Conservation (phyloP, 2,329 filamentous ascomycete genomes). For the Alternaria alternata region DNA sequence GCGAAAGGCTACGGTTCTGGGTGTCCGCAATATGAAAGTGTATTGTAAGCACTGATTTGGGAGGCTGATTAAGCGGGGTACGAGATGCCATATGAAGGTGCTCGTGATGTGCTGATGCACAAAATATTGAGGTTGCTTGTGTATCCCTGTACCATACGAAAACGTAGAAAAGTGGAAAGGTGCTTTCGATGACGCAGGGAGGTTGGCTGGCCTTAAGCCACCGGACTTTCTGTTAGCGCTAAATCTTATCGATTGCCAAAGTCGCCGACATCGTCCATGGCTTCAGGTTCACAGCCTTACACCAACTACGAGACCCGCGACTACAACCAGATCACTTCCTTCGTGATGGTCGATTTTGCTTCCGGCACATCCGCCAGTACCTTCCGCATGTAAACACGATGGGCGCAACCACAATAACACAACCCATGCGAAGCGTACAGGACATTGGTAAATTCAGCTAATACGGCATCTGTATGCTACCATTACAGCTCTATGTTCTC, state of each 20-base stretch:
- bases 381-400: not conserved
- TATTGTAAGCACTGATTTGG: constrained; percentile 9
- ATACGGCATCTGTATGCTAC: not conserved
- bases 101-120: constrained; percentile 3
- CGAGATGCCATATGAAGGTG: constrained; percentile 5
- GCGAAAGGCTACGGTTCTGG: constrained; percentile 1
- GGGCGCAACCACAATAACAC: not conserved
- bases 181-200: constrained; percentile 6
- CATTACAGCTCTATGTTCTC: not conserved
- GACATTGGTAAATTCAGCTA: not conserved
- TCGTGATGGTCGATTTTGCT: not conserved
- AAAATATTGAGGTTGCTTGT: not conserved
- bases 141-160: not conserved
- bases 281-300: not conserved
- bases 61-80: constrained; percentile 23
- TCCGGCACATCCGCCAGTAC: not conserved
- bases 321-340: not conserved
- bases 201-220: not conserved
- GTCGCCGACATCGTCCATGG: not conserved
- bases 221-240: constrained; percentile 5
- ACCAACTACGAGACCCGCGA: not conserved
- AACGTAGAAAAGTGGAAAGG: not conserved
- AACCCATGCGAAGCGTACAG: not conserved
- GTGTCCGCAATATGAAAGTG: constrained; percentile 24
- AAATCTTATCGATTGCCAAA: constrained; percentile 6